Evolutionary conservation across 2,329 filamentous ascomycete species (phyloP), one percentile per base, ranked within the genome.

Genomic region (Aspergillus piperis): DNA sequence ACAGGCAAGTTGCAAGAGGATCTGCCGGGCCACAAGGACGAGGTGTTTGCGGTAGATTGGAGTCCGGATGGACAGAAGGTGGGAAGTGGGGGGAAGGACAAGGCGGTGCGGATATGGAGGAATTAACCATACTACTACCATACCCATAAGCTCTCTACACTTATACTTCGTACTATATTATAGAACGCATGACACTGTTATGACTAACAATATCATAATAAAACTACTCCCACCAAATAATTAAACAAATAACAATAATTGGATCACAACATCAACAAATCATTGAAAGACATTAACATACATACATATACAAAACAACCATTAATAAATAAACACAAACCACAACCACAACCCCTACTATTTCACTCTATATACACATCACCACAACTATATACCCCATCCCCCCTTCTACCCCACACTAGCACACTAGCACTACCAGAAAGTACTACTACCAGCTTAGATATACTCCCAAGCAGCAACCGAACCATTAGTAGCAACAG

Each of bases 21-120:
- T 79, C 80, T 98, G 49, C 92, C 93, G 0, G 92, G 94, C 0
- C 94, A 98, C 75, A 86, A 91, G 73, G 94, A 96, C 70, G 91
- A 97, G 75, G 93, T 97, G 0, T 97, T 93, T 75, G 92, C 93
- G 0, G 88, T 97, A 11, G 94, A 98, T 74, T 98, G 94, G 95
- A 93, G 90, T 68, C 89, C 92, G 0, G 93, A 97, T 73, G 95
- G 95, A 8, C 86, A 91, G 68, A 88, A 88, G 68, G 93, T 98
- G 15, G 92, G 88, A 17, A 96, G 92, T 74, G 95, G 93, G 57
- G 95, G 95, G 8, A 94, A 94, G 74, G 95, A 99, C 76, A 97
- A 96, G 76, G 82, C 82, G 54, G 84, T 89, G 56, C 80, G 85
- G 70, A 83, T 88, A 66, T 89, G 86, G 86, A 82, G 84, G 67